Evolutionary conservation across 2,329 filamentous ascomycete species (phyloP), one percentile per base, ranked within the genome.

Genomic region (Aspergillus tanneri): DNA sequence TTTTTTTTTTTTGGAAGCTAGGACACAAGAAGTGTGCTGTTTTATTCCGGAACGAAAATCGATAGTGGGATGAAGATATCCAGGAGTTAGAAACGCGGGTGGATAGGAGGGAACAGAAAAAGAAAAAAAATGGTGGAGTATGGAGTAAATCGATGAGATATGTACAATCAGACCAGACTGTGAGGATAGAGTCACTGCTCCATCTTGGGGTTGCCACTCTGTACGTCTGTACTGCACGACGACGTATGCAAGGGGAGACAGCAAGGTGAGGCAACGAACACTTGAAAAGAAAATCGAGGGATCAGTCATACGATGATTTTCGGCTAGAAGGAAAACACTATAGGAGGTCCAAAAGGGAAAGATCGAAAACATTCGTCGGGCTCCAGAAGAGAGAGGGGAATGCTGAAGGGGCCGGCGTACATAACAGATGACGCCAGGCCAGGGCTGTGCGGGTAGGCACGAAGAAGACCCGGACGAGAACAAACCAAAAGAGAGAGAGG

Each of bases 81-180:
- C 30, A 34, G 30, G 30, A 18, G n/a, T 34, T 34, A 18, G 30
- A 34, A 16, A 18, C 10, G 28, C 28, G 28, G 28, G 28, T 45
- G 25, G 14, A 34, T 44, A 27, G 30, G 14, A 24, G 22, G 38
- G 34, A 12, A 42, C 46, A 46, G 42, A 34, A 36, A 41, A 36
- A 47, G 38, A 28, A 37, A 51, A 49, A 16, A 23, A 40, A 34
- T 47, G 42, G 43, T 38, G 41, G 21, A 49, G 24, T 43, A 34
- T 16, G 16, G 14, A 37, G 34, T 38, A 25, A 46, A 49, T 37
- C 9, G 38, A 48, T 36, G 50, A 48, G 46, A 44, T 44, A 54
- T 37, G 43, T 37, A 11, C 41, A 40, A 48, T 34, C 30, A 7
- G 30, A 34, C 19, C 12, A 32, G 8, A 14, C 28, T 32, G 28